phyloP scores from a whole-genome alignment of 352 stramenopile genomes.

The Globisporangium barbulae region DNA sequence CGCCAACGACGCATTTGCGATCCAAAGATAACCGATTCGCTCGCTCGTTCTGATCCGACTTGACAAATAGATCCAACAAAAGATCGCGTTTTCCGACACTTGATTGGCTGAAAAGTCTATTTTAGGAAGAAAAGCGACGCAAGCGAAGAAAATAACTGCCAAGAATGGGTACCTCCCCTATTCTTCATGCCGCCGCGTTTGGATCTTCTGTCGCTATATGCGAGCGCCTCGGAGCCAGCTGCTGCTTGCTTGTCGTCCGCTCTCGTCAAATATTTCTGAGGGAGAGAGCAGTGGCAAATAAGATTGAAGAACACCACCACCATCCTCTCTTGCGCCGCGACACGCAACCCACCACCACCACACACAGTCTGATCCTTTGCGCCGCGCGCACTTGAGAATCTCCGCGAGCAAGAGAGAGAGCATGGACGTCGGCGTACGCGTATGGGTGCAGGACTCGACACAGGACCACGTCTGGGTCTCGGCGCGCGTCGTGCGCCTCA shows the following conservation, averaged over 20 bases:
- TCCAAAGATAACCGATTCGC: neutral
- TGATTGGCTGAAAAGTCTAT: constrained; percentile 18
- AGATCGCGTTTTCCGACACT: constrained; percentile 14
- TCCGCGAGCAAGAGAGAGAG: neutral
- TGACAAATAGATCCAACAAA: constrained; percentile 12
- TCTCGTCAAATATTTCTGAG: constrained; percentile 2
- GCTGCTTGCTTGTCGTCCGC: neutral
- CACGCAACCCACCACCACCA: neutral
- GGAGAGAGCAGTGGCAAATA: constrained; percentile 2
- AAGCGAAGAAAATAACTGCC: constrained; percentile 4
- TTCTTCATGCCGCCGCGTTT: neutral
- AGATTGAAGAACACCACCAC: constrained; percentile 5
- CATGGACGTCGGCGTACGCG: constrained; percentile 74
- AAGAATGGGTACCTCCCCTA: neutral
- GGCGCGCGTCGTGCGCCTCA: constrained; percentile 32
- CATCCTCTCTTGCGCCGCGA: neutral
- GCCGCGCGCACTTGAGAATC: neutral
- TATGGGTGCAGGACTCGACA: constrained; percentile 61
- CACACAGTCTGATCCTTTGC: neutral
- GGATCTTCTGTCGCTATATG: neutral
- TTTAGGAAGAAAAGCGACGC: neutral
- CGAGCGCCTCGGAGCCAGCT: neutral
- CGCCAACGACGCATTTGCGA: too few species aligned
- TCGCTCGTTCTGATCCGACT: neutral
- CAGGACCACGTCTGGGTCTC: constrained; percentile 61